Evolutionary conservation across 139 green algal genomes (phyloP).

Genomic region (Yamagishiella unicocca): DNA sequence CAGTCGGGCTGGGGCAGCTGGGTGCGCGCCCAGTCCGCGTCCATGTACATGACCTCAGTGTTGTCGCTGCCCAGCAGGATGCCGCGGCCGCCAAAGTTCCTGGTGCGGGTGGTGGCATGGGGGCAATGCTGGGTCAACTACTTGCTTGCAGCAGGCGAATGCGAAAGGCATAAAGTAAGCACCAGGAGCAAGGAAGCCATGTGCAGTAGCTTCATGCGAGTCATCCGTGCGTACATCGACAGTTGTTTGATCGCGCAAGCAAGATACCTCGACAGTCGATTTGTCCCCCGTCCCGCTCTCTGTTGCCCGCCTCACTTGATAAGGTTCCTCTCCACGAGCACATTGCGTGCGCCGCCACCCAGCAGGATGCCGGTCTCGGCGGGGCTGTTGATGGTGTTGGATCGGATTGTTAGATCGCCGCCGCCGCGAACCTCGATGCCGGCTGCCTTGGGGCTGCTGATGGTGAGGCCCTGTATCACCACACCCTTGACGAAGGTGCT

Average conservation of each 20-base stretch:
- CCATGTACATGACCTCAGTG: conserved; percentile 41
- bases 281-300: not conserved
- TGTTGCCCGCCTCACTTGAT: conserved; percentile 39
- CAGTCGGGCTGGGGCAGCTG: not conserved
- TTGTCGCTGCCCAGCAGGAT: conserved; percentile 46
- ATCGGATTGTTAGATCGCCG: conserved; percentile 7
- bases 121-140: too few species aligned
- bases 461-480: conserved; percentile 7
- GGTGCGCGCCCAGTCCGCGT: conserved; percentile 37
- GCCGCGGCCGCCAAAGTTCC: conserved; percentile 46
- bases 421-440: conserved; percentile 47
- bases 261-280: too few species aligned
- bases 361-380: conserved; percentile 11
- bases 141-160: too few species aligned
- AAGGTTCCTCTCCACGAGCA: conserved; percentile 40
- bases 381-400: conserved; percentile 15
- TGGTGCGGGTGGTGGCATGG: not conserved
- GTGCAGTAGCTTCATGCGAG: too few species aligned
- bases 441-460: not conserved
- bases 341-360: conserved; percentile 44
- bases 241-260: too few species aligned
- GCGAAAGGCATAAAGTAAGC: too few species aligned
- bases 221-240: too few species aligned
- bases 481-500: conserved; percentile 37
- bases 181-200: too few species aligned